Conservation (phyloP, 139 green algal genomes). For the Astrephomene gubernaculifera region DNA sequence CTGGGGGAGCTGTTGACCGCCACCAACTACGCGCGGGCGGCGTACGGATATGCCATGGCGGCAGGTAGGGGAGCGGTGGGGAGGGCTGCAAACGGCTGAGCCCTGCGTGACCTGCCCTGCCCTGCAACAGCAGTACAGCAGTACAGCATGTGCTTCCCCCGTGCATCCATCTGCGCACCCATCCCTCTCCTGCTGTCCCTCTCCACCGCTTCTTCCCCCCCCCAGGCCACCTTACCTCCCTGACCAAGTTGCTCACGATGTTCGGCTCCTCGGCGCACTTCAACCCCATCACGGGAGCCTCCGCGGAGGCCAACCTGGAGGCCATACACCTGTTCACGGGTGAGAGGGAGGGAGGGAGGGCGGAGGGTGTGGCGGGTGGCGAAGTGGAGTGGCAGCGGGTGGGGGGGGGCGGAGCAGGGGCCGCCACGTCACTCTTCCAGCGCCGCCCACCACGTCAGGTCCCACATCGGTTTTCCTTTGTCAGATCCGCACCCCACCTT, state of each 20-base stretch:
- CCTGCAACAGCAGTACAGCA: too few relatives aligned
- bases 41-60: conserved; percentile 68
- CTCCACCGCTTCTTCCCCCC: neutral
- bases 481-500: neutral
- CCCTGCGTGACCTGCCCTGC: too few relatives aligned
- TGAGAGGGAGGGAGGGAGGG: neutral
- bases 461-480: too few relatives aligned
- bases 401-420: neutral
- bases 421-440: neutral
- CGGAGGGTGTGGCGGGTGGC: neutral
- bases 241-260: conserved; percentile 55
- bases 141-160: too few relatives aligned
- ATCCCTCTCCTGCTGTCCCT: too few relatives aligned
- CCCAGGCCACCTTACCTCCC: conserved; percentile 51
- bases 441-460: too few relatives aligned
- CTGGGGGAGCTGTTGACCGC: conserved; percentile 58
- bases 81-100: too few relatives aligned
- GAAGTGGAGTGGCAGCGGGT: too few relatives aligned
- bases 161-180: too few relatives aligned
- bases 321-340: conserved; percentile 67
- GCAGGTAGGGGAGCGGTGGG: conserved; percentile 28
- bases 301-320: conserved; percentile 60
- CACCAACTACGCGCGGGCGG: conserved; percentile 61
- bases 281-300: conserved; percentile 66
- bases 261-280: conserved; percentile 60